Conservation (phyloP, 805 yeast species). For the Cyberlindnera saturnus region DNA sequence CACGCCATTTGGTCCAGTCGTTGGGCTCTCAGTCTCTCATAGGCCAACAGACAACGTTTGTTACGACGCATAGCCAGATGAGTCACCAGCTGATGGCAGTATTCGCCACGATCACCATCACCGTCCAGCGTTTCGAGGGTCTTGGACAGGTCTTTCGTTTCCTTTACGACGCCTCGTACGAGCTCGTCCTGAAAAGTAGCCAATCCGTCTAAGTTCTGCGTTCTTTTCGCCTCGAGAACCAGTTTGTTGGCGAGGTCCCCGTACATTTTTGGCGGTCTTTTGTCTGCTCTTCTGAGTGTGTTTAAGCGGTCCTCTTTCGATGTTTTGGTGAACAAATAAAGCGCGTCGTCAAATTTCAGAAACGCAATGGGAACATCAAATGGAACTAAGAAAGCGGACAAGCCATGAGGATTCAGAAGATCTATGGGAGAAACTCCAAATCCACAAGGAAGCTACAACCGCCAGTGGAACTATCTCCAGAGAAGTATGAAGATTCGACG, state of each 20-base stretch:
- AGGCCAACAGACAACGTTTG: constrained; percentile 84
- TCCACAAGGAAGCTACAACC: neutral
- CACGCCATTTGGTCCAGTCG: constrained; percentile 64
- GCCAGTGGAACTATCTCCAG: neutral
- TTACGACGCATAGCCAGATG: constrained; percentile 62
- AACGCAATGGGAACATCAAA: neutral
- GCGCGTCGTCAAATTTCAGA: no score
- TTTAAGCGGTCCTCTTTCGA: no score
- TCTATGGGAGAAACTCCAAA: no score
- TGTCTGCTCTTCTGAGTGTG: no score
- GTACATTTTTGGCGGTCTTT: constrained; percentile 50
- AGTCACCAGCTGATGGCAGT: constrained; percentile 12
- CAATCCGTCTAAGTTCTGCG: constrained; percentile 54
- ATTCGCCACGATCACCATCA: constrained; percentile 3
- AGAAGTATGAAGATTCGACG: neutral
- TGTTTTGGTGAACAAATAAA: no score
- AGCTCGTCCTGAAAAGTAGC: constrained; percentile 72
- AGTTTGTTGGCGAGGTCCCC: constrained; percentile 84
- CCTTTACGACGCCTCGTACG: constrained; percentile 64
- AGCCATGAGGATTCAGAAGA: no score
- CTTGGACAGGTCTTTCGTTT: constrained; percentile 55
- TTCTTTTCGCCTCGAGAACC: constrained; percentile 78
- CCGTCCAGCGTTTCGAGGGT: constrained; percentile 6
- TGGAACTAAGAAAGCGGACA: no score
- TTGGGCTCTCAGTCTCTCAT: constrained; percentile 66